These are phyloP conservation scores for Mucuna pruriens DNA, from an alignment of 306 rosid genomes.

Conservation along the genomic window DNA sequence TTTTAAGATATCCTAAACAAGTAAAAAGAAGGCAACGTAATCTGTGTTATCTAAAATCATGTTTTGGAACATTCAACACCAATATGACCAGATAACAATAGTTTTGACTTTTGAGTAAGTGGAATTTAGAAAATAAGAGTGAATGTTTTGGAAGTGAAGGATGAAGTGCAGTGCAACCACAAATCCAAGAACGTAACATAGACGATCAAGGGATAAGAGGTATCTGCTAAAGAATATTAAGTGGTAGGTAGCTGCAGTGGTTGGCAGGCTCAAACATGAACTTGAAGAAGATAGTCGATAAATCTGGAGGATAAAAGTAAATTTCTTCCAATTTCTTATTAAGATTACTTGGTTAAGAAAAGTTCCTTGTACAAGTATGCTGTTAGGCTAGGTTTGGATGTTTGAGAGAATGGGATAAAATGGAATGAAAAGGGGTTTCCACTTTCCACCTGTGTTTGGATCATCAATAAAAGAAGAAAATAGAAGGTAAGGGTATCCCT, in stretches of 20 bases:
- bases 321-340: not conserved
- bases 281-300: not conserved
- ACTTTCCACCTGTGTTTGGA: not conserved
- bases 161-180: not conserved
- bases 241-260: conserved; percentile 2
- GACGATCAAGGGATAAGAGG: not conserved
- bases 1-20: not conserved
- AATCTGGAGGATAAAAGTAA: not conserved
- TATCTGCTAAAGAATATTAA: not conserved
- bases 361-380: not conserved
- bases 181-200: not conserved
- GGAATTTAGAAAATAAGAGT: not conserved
- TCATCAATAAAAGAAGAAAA: not conserved
- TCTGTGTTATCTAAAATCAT: not conserved
- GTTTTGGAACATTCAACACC: conserved; percentile 6
- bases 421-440: conserved; percentile 13
- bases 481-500: conserved; percentile 4
- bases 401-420: not conserved
- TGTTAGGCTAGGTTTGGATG: not conserved
- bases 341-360: not conserved
- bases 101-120: conserved; percentile 7
- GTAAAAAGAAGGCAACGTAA: not conserved
- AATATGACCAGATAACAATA: not conserved
- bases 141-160: not conserved
- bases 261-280: not conserved